These are phyloP conservation scores for Wallacemonas sp. DNA, from an alignment of 208 protist genomes.

Conservation along the genomic window DNA sequence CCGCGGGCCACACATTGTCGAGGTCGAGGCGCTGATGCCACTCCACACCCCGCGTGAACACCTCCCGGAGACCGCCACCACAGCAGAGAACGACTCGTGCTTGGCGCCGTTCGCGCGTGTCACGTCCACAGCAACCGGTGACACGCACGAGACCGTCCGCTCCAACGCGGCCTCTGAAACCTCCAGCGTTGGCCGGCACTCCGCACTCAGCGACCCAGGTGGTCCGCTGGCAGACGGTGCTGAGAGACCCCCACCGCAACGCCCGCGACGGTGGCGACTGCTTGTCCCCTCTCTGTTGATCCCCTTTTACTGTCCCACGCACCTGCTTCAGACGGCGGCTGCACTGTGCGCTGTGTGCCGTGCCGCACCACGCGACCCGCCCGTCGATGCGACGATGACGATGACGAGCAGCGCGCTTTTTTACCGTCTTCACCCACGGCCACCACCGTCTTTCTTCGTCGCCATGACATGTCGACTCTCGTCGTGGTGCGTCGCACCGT, in stretches of 20 bases:
- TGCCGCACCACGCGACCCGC: too few relatives aligned
- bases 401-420: neutral
- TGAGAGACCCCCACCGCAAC: neutral
- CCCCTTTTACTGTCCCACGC: neutral
- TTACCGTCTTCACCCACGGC: neutral
- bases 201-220: neutral
- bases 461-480: neutral
- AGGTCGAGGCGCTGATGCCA: slow-evolving; percentile 3
- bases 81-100: neutral
- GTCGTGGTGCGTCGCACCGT: neutral
- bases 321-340: slow-evolving; percentile 2
- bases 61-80: neutral
- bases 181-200: neutral
- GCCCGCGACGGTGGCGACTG: neutral
- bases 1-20: neutral
- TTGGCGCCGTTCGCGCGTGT: slow-evolving; percentile 3
- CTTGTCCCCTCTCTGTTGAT: neutral
- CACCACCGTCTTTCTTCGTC: neutral
- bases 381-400: neutral
- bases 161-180: neutral
- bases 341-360: too few relatives aligned
- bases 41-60: neutral
- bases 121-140: neutral
- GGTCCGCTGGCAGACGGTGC: neutral
- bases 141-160: neutral